phyloP scores from a whole-genome alignment of 257 asterid genomes.

The Mitragyna speciosa region DNA sequence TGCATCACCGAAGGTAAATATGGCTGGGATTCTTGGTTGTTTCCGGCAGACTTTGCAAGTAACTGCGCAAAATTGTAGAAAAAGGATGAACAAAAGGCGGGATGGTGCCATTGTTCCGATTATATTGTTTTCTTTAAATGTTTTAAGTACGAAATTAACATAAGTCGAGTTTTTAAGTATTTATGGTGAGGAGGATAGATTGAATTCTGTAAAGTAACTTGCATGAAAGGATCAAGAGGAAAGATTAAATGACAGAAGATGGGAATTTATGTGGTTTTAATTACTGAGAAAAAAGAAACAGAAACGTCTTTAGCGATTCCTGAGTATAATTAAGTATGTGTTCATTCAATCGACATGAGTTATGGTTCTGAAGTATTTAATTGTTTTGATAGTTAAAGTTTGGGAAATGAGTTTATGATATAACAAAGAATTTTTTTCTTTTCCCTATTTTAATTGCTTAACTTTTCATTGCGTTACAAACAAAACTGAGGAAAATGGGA shows the following conservation, averaged over 20 bases:
- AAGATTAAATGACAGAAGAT: conserved; percentile 1
- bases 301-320: background rate
- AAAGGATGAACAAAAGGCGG: background rate
- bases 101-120: background rate
- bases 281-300: background rate
- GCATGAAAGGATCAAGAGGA: background rate
- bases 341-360: conserved; percentile 1
- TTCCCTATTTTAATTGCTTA: background rate
- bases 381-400: background rate
- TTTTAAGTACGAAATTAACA: background rate
- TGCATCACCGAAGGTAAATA: conserved; percentile 27
- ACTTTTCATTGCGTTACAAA: too few relatives aligned
- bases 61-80: background rate
- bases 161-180: background rate
- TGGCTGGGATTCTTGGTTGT: conserved; percentile 7
- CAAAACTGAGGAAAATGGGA: too few relatives aligned
- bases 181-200: background rate
- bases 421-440: background rate
- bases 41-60: background rate
- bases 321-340: background rate
- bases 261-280: conserved; percentile 8
- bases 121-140: background rate
- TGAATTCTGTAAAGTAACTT: background rate
- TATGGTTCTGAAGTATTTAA: background rate
- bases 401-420: background rate